Evolutionary conservation across 495 filamentous ascomycete species (phyloP), one percentile per base, ranked within the genome.

Genomic region (Aspergillus sparsus): DNA sequence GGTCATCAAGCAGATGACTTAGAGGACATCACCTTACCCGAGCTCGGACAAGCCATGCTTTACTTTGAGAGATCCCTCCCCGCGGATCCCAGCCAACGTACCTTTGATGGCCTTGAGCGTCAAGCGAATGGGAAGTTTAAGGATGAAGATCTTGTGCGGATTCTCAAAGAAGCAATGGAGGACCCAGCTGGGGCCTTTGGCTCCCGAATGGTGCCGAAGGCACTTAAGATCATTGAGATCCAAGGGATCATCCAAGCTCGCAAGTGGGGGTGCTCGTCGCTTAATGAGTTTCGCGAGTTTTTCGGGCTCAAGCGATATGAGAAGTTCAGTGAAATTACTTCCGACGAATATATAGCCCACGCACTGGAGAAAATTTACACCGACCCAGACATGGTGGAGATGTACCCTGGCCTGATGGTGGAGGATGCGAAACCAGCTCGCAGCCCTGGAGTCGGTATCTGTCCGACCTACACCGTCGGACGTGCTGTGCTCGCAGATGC

Each of bases 211-310:
- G 76, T 86, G 21, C 85, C 85, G 32, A 84, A 83, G 63, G 77
- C 75, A 53, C 68, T 87, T 6, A 77, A 74, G 41, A 71, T 77
- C 5, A 74, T 87, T 9, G 85, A 86, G 62, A 83, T 87, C 18
- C 68, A 85, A 39, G 85, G 82, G 58, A 86, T 88, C 55, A 63
- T 82, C 57, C 85, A 87, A 62, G 77, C 83, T 36, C 77, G 85
- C 53, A 73, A 74, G 49, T 88, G 85, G 85, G 76, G 82, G 16
- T 71, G 84, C 9, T 82, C 78, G 6, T 83, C 83, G 16, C 70
- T 87, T 33, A 86, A 86, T 59, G 83, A 86, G 65, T 86, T 87
- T 72, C 79, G 85, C 37, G 77, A 80, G 63, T 86, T 85, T 70
- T 82, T 87, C 60, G 69, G 72, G 15, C 63, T 85, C 62, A 82